Conservation (phyloP, 495 filamentous ascomycete species). For the Neurospora sp. region DNA sequence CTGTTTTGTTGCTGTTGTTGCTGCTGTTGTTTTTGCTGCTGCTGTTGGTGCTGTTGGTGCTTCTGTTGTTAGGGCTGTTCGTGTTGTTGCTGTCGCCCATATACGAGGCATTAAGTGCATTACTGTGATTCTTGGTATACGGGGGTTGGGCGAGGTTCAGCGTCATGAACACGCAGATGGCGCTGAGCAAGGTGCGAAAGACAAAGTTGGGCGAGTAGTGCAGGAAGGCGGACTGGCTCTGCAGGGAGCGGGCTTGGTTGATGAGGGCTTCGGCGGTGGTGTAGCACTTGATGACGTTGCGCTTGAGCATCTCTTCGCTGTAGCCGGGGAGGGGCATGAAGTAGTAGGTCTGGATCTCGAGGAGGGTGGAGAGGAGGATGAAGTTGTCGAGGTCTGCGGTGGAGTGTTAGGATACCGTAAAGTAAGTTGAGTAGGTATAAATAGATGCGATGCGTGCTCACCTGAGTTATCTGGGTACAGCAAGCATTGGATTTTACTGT, state of each 20-base stretch:
- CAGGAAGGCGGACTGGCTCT: conserved; percentile 23
- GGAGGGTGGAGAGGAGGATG: conserved; percentile 28
- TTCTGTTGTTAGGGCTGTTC: neutral
- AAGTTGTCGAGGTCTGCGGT: conserved; percentile 29
- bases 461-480: conserved; percentile 34
- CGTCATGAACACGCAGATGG: conserved; percentile 30
- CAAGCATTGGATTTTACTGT: conserved; percentile 27
- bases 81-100: neutral
- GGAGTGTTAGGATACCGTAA: neutral
- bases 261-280: conserved; percentile 29
- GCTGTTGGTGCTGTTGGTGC: neutral
- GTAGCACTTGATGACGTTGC: conserved; percentile 31
- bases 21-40: neutral
- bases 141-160: conserved; percentile 15
- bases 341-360: conserved; percentile 39
- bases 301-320: conserved; percentile 26
- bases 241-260: conserved; percentile 19
- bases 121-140: neutral
- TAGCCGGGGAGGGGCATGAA: conserved; percentile 30
- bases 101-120: neutral
- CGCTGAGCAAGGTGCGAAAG: conserved; percentile 27
- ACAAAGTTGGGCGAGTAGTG: conserved; percentile 32
- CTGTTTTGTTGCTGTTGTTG: neutral
- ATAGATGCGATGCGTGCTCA: conserved; percentile 1
- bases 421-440: neutral